A percentile compares a stretch with the other conserved stretches of the same genome.
Evolutionary conservation across 768 basidiomycete genomes (phyloP).

Genomic region (Agrocybe pediades): DNA sequence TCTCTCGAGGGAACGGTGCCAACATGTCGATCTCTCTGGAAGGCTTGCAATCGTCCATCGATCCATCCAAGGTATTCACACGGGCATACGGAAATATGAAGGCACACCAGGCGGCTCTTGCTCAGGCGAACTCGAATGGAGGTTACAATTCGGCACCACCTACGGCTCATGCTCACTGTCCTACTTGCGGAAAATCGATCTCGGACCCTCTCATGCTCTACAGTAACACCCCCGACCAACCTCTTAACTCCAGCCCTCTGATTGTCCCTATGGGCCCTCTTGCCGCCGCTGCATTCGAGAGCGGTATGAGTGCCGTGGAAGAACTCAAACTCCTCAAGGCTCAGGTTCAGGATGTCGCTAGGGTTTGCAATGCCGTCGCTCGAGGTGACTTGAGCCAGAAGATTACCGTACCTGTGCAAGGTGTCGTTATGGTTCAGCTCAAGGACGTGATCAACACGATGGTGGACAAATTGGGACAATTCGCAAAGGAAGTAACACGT

Average conservation of each 20-base stretch:
- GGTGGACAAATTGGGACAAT: slow-evolving; percentile 71
- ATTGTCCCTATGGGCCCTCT: slow-evolving; percentile 62
- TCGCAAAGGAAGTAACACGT: slow-evolving; percentile 90
- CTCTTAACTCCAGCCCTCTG: slow-evolving; percentile 50
- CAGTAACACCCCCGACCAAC: slow-evolving; percentile 37
- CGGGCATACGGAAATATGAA: slow-evolving; percentile 29
- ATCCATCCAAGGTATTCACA: slow-evolving; percentile 32
- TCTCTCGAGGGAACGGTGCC: slow-evolving; percentile 16
- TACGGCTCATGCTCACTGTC: slow-evolving; percentile 48
- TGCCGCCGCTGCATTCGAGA: slow-evolving; percentile 61
- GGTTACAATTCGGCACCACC: slow-evolving; percentile 44
- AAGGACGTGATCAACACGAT: slow-evolving; percentile 79
- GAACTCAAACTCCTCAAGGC: slow-evolving; percentile 80
- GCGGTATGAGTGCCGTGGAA: slow-evolving; percentile 71
- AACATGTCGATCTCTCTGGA: slow-evolving; percentile 53
- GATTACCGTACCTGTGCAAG: slow-evolving; percentile 78
- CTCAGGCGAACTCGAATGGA: slow-evolving; percentile 15
- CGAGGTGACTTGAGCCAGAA: slow-evolving; percentile 76
- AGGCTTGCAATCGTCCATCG: slow-evolving; percentile 41
- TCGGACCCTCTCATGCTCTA: slow-evolving; percentile 43
- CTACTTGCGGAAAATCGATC: slow-evolving; percentile 55
- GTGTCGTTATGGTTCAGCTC: slow-evolving; percentile 78
- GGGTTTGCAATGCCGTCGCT: slow-evolving; percentile 82
- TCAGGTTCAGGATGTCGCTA: slow-evolving; percentile 80
- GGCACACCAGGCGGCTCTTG: slow-evolving; percentile 19